Percentiles rank a stretch among this genome's conserved stretches.
Conservation (phyloP, 441 rosid genomes). For the Eruca vesicaria region DNA sequence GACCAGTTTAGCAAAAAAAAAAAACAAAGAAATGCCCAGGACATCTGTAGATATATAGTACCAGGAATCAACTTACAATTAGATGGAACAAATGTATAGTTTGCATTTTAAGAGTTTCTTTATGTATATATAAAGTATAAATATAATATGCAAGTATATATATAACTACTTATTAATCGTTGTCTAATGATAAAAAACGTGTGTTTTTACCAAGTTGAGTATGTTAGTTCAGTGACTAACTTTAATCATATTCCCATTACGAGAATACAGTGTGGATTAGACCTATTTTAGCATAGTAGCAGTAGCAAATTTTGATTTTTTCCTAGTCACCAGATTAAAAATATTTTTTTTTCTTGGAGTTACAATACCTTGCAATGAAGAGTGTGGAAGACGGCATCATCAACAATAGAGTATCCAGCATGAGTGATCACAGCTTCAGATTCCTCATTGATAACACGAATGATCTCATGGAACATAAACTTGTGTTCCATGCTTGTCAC, state of each 20-base stretch:
- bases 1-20: neutral
- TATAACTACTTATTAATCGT: neutral
- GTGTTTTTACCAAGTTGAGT: neutral
- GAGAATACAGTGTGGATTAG: neutral
- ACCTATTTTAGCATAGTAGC: neutral
- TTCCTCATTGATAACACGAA: constrained; percentile 61
- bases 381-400: constrained; percentile 54
- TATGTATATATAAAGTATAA: neutral
- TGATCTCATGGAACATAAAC: constrained; percentile 48
- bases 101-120: neutral
- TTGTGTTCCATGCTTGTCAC: constrained; percentile 50
- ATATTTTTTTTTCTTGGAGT: neutral
- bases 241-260: neutral
- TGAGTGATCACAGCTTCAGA: constrained; percentile 53
- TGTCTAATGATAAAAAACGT: neutral
- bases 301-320: constrained; percentile 2
- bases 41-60: neutral
- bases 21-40: no score
- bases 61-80: neutral
- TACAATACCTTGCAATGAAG: constrained; percentile 55
- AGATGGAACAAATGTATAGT: neutral
- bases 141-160: neutral
- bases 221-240: constrained; percentile 1
- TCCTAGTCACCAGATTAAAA: neutral
- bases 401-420: constrained; percentile 53